These are phyloP conservation scores for Aspergillus spinulosporus DNA, from an alignment of 2,329 filamentous ascomycete genomes.

Conservation along the genomic window DNA sequence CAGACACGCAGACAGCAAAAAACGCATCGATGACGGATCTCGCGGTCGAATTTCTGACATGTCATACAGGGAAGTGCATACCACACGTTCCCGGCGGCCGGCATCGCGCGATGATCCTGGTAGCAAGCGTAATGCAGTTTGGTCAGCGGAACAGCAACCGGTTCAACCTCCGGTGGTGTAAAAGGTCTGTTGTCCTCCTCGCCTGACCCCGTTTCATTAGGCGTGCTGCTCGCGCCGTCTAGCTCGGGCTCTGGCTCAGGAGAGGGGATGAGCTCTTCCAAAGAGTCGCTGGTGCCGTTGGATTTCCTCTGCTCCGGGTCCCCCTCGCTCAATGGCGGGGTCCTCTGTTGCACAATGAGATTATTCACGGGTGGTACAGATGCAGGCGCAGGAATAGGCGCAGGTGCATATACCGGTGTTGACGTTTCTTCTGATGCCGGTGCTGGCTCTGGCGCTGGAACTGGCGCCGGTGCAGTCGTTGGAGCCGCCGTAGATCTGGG, in stretches of 20 bases:
- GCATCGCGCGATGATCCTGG: slow-evolving; percentile 41
- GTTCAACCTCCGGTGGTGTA: slow-evolving; percentile 35
- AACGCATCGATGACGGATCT: slow-evolving; percentile 41
- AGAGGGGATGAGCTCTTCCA: slow-evolving; percentile 39
- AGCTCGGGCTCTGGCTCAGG: slow-evolving; percentile 31
- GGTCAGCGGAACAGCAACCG: slow-evolving; percentile 37
- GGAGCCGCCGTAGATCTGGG: neutral
- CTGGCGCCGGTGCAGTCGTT: slow-evolving; percentile 2
- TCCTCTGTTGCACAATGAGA: slow-evolving; percentile 13
- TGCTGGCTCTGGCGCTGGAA: too few relatives aligned
- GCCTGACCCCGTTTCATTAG: slow-evolving; percentile 22
- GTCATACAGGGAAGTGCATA: slow-evolving; percentile 47
- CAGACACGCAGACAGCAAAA: slow-evolving; percentile 47
- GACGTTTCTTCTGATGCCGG: too few relatives aligned
- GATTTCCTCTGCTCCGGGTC: slow-evolving; percentile 16
- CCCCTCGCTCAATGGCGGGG: slow-evolving; percentile 16
- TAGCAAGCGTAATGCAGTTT: slow-evolving; percentile 42
- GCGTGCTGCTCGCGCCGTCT: slow-evolving; percentile 17
- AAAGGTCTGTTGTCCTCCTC: slow-evolving; percentile 25
- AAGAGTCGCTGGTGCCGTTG: slow-evolving; percentile 24
- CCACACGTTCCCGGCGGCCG: slow-evolving; percentile 39
- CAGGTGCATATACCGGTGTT: neutral
- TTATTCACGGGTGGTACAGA: slow-evolving; percentile 4
- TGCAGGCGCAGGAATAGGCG: neutral
- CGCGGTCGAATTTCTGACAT: slow-evolving; percentile 41